Evolutionary conservation across 345 rosid species (phyloP).

Genomic region (Capsella bursapastoris): DNA sequence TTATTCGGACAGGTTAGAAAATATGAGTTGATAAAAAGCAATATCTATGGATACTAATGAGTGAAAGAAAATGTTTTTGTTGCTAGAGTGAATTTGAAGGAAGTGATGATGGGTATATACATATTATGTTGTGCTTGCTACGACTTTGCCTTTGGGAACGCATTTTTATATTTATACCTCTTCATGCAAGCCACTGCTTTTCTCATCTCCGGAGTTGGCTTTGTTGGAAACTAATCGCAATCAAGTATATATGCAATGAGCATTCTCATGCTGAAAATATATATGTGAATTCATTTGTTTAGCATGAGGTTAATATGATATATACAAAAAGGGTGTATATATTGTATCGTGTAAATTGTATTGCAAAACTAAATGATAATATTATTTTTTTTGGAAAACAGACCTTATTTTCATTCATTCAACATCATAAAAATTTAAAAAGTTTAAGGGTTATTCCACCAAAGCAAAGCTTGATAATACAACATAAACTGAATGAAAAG

Average conservation of each 20-base stretch:
- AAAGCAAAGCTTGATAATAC: too few relatives aligned
- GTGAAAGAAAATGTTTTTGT: not conserved
- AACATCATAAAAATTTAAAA: too few relatives aligned
- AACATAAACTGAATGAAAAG: too few relatives aligned
- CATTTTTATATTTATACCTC: slow-evolving; percentile 29
- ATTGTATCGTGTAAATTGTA: too few relatives aligned
- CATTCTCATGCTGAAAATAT: not conserved
- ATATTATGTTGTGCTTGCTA: slow-evolving; percentile 31
- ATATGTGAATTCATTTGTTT: not conserved
- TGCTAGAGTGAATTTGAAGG: slow-evolving; percentile 35
- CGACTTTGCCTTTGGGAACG: slow-evolving; percentile 21
- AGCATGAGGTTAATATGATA: not conserved
- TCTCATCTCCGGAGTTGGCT: slow-evolving; percentile 30
- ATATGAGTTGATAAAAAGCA: not conserved
- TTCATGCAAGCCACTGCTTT: slow-evolving; percentile 35
- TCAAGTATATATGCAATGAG: not conserved
- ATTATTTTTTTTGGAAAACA: too few relatives aligned
- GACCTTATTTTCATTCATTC: too few relatives aligned
- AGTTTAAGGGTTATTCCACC: too few relatives aligned
- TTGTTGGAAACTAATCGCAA: slow-evolving; percentile 26
- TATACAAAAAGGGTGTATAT: too few relatives aligned
- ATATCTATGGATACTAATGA: not conserved
- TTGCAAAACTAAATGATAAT: too few relatives aligned
- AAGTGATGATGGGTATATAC: slow-evolving; percentile 34
- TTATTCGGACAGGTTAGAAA: not conserved